Evolutionary conservation across 495 filamentous ascomycete species (phyloP), one percentile per base, ranked within the genome.

Genomic region (Aspergillus bertholletiae): DNA sequence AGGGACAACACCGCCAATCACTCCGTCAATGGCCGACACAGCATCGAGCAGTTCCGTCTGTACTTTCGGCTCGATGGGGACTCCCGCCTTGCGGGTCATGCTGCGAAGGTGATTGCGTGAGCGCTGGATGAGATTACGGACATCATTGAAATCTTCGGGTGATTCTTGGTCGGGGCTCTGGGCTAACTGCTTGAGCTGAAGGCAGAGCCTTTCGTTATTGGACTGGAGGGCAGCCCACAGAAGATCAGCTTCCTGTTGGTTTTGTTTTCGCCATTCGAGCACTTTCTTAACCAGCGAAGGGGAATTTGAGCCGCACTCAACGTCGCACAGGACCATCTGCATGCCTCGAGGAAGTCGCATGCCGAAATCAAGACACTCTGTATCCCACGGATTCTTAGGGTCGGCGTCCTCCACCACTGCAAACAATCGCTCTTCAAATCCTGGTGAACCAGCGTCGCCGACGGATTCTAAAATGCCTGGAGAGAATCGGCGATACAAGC

Each of bases 281-380:
- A 98, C 88, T 65, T 88, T 82, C 76, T 89, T 95, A 22, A 96
- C 94, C 93, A 98, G 96, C 6, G 90, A 84, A 0, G 93, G 92
- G 12, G 93, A 96, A 66, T 93, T 78, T n/a, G 85, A 89, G 41
- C 94, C 94, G 62, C 94, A 96, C 67, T 95, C 88, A 15, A 98
- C 94, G 65, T 98, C 94, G 55, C 91, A 96, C 84, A 98, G 90
- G 7, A 96, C 84, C 56, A 98, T 73, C 45, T 84, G 77, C 55
- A 90, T 74, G 0, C 84, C 84, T 0, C 75, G 77, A 0, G 88
- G 88, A 7, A 92, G 77, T 61, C 72, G 73, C 58, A 87, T 82
- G 23, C 76, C 79, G 21, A 77, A 71, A 61, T 92, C 88, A 15
- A 71, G 63, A 35, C 89, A 84, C 58, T 89, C 80, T 2, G 82